Base-by-base conservation (phyloP, 1,284 basidiomycete species). In the Rhodotorula sp. region DNA sequence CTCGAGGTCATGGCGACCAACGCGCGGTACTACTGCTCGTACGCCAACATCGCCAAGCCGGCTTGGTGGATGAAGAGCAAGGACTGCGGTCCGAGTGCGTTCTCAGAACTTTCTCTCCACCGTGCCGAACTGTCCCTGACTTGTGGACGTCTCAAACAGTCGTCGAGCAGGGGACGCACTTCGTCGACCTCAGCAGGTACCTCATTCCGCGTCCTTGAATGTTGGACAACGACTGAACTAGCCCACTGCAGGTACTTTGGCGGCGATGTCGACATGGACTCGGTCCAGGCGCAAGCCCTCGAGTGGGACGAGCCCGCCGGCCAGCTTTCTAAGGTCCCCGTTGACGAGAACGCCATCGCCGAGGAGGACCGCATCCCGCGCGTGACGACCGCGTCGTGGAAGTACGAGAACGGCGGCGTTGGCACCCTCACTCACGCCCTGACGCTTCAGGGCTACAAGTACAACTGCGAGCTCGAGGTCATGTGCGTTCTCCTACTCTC, bases 1-100 rank as follows among this genome's bases (percentile, higher is more conserved):
- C 86, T 98, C 71, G 91, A 90, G n/a, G 94, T 99, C 70, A 98
- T 99, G 95, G 88, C 91, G 64, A 97, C 95, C 66, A 90, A 95
- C 77, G 95, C 94, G 14, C 91, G 95, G 74, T 98, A 98, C 83
- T 92, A 93, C 52, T 92, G 91, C 81, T 95, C 96, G 34, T 70
- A 74, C 61, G 56, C 77, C 82, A 85, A 88, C 34, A 94, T 96
- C 76, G 88, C 88, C 61, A 97, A 97, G 84, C 88, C 75, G 67
- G 82, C 83, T 25, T 97, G 97, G 96, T 99, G 97, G 97, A 90
- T 96, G 86, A 98, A 98, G 84, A 87, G 90, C 41, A 91, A 88
- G 84, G 90, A 90, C 87, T 89, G 80, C 60, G 96, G 96, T 50
- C 96, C 96, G 19, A 88, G 66, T 64, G 45, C 62, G 34, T 12